Base-by-base conservation (phyloP, 148 eudicot genomes). In the Dysphania ambrosioides region DNA sequence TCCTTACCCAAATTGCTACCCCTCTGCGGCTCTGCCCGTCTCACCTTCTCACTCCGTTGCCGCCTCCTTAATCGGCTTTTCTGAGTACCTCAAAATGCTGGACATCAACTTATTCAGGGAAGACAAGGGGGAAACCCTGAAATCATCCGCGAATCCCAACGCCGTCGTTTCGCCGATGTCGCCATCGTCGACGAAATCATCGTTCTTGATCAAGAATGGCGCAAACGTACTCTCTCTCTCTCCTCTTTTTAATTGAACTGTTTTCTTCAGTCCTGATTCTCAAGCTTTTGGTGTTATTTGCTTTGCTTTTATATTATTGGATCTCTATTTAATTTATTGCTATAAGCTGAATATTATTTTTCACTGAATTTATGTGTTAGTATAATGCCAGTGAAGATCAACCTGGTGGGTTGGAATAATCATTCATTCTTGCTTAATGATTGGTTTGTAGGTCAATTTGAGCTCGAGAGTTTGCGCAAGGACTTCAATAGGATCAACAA, bases 101-200 rank as follows among this genome's bases (percentile, higher is more conserved):
- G 98, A 94, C 82, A 88, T 94, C 51, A 94, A 91, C 59, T 85
- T 94, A 5, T 91, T 91, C 72, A 73, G 98, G 15, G 89, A 71
- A 71, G 97, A 94, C 34, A 94, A 91, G 80, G 98, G 96, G 75
- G 82, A 10, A 82, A 91, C 63, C 98, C 97, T 2, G 93, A 94
- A 53, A 72, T 83, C 44, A 88, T 94, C 49, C 86, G 98, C 23
- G 97, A 89, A 56, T 93, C 95, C 2, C 91, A 86, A 78, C 93
- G 97, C 29, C 91, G 95, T 11, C 90, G 98, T 24, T 89, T 75
- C 56, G 88, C 91, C 21, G 83, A 84, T 61, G 91, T 86, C 26
- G 90, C 75, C 44, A 78, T 93, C 30, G 97, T 93, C 18, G 91
- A 91, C 27, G 87, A 93, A 51, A 84, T 93, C 73, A 89, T 93